These are phyloP conservation scores for Warburgia ugandensis DNA, from an alignment of 164 flowering plant genomes.

Conservation along the genomic window DNA sequence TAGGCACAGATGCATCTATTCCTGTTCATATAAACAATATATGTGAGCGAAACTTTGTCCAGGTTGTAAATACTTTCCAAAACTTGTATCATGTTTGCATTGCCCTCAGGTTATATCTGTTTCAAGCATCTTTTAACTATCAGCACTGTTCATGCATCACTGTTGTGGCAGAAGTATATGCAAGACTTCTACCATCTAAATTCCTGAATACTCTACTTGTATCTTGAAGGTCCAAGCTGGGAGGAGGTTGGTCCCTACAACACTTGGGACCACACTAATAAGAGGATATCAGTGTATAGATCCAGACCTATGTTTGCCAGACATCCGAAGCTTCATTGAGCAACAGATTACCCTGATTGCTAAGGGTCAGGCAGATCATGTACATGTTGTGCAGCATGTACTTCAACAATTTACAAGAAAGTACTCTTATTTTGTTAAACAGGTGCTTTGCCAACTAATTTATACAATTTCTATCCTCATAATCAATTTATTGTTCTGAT, in stretches of 20 bases:
- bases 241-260: slow-evolving; percentile 81
- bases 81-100: neutral
- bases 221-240: slow-evolving; percentile 78
- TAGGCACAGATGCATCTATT: slow-evolving; percentile 98
- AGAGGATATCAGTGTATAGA: slow-evolving; percentile 93
- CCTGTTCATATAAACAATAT: slow-evolving; percentile 94
- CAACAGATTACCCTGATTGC: slow-evolving; percentile 92
- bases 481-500: neutral
- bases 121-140: too few species aligned
- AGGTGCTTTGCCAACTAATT: too few species aligned
- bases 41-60: slow-evolving; percentile 91
- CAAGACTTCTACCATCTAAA: too few species aligned
- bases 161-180: too few species aligned
- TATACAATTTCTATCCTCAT: neutral
- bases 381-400: slow-evolving; percentile 69
- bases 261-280: slow-evolving; percentile 71
- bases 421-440: slow-evolving; percentile 67
- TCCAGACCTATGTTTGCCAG: slow-evolving; percentile 95
- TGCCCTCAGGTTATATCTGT: too few species aligned
- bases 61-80: slow-evolving; percentile 35
- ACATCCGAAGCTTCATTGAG: slow-evolving; percentile 94
- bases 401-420: slow-evolving; percentile 69
- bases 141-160: too few species aligned
- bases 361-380: slow-evolving; percentile 84
- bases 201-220: too few species aligned